These are phyloP conservation scores for Sonneratia caseolaris DNA, from an alignment of 345 rosid species.

Conservation along the genomic window DNA sequence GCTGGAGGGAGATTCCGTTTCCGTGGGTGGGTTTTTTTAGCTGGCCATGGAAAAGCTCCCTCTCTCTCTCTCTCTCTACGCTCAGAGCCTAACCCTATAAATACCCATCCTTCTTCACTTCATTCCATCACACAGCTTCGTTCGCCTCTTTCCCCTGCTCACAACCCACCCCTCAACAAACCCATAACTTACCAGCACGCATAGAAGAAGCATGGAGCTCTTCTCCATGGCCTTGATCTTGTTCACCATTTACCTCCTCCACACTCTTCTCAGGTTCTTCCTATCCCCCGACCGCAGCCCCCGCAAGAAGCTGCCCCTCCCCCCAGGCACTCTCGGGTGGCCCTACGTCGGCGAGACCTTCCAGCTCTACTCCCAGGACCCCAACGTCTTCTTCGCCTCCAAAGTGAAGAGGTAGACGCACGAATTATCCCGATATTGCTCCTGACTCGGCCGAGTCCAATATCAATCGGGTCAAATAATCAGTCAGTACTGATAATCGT, in stretches of 20 bases:
- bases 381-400: conserved; percentile 37
- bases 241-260: not conserved
- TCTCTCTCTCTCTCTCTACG: not conserved
- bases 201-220: conserved; percentile 12
- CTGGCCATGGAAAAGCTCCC: not conserved
- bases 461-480: not conserved
- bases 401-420: conserved; percentile 24
- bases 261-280: not conserved
- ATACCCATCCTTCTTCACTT: not conserved
- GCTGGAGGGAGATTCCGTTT: not conserved
- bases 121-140: not conserved
- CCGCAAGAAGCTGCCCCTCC: conserved; percentile 21
- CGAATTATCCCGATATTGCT: not conserved
- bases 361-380: conserved; percentile 42
- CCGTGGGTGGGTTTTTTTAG: conserved; percentile 2
- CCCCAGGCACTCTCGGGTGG: conserved; percentile 59
- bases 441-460: no score
- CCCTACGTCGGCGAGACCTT: conserved; percentile 49
- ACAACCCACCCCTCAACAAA: not conserved
- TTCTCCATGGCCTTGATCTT: not conserved
- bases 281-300: not conserved
- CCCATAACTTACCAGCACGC: not conserved
- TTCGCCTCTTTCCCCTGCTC: not conserved
- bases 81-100: not conserved
- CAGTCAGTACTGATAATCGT: not conserved